Base-by-base conservation (phyloP, 345 rosid genomes). In the Eucalyptus microcorys region DNA sequence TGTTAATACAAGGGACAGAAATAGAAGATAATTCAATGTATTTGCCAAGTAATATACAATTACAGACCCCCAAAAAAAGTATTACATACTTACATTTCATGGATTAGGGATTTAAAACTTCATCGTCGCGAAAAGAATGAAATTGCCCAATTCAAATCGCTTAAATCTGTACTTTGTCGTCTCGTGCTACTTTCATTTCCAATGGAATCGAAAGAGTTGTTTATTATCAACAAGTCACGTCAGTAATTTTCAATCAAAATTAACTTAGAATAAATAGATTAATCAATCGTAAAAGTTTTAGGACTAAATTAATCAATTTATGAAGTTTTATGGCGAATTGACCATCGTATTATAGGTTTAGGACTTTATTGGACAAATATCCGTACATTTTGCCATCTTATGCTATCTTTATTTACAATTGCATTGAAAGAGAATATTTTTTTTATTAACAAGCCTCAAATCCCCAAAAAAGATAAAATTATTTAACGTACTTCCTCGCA, bases 331-430 rank as follows among this genome's bases (percentile, higher is more conserved):
- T 32, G 12, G 7, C 4, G 0, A 66, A 66, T 66, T 32, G 21
- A 9, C 6, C 6, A 4, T 7, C 0, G 2, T 15, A 8, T 1
- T 8, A 15, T 66, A 7, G 3, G 16, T 66, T 15, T 32, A 32
- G 5, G 6, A 66, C 22, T 66, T 66, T 15, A 22, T 34, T 17
- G 2, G 0, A 8, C 13, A 68, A 68, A 34, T 34, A 34, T 2
- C 24, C 7, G 0, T n/a, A 32, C 3, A 32, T 30, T 66, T 64
- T 7, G 76, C 10, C 14, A n/a, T 64, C 71, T 14, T 14, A 4
- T 14, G 19, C 71, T 14, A n/a, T 2, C 1, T 64, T n/a, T 13
- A 2, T 64, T n/a, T 64, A 64, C 21, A 64, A 1, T 64, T 64
- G 37, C 14, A n/a, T 64, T 1, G 5, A 64, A 64, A 64, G 10